Evolutionary conservation across 352 stramenopile species (phyloP).

Genomic region (Phytophthora nicotianae): DNA sequence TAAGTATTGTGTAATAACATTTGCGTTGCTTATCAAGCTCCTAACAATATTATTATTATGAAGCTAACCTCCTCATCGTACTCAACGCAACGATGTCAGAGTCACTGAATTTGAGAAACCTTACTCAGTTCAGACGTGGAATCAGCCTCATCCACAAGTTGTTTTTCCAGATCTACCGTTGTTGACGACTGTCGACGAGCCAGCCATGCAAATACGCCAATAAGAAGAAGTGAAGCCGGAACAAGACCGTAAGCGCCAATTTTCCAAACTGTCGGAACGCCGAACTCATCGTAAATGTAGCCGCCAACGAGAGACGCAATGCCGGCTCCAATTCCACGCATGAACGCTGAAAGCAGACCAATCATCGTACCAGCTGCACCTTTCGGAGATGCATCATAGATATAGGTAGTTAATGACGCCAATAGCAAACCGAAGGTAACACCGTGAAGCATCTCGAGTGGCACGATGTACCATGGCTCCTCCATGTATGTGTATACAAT

Average conservation of each 20-base stretch:
- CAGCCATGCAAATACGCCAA: slow-evolving; percentile 24
- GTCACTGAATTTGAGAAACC: background rate
- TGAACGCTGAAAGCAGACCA: slow-evolving; percentile 57
- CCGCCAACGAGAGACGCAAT: slow-evolving; percentile 56
- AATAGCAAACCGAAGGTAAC: slow-evolving; percentile 54
- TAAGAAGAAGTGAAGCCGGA: slow-evolving; percentile 9
- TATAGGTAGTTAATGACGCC: slow-evolving; percentile 52
- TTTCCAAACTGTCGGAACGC: slow-evolving; percentile 54
- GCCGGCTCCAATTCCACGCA: slow-evolving; percentile 52
- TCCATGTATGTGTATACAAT: slow-evolving; percentile 62
- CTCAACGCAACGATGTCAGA: background rate
- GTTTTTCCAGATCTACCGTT: slow-evolving; percentile 20
- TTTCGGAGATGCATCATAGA: background rate
- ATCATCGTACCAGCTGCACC: slow-evolving; percentile 42
- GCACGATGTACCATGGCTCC: slow-evolving; percentile 58
- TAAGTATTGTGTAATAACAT: no score
- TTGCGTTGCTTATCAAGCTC: no score
- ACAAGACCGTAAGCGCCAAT: slow-evolving; percentile 44
- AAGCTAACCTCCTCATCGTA: background rate
- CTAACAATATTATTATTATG: background rate
- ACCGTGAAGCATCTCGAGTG: slow-evolving; percentile 64
- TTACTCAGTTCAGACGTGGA: background rate
- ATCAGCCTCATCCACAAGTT: slow-evolving; percentile 13
- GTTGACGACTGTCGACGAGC: background rate
- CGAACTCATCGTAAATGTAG: slow-evolving; percentile 60